These are phyloP conservation scores for Pythium dissimile DNA, from an alignment of 352 stramenopile species.

Conservation along the genomic window DNA sequence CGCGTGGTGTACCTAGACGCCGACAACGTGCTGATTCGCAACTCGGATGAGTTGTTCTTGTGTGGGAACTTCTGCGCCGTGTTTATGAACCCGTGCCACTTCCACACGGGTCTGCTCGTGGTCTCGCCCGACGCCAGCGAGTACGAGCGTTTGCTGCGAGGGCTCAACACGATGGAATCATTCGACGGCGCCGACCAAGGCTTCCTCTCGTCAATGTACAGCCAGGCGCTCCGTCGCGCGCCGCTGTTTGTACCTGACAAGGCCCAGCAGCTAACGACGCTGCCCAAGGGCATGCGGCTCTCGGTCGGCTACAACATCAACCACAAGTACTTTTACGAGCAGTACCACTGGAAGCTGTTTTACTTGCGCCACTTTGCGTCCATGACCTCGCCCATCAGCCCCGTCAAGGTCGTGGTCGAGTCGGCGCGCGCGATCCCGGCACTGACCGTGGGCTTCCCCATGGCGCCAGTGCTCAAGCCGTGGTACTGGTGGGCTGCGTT, in stretches of 20 bases:
- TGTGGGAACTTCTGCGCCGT: slow-evolving; percentile 86
- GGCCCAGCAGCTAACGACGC: slow-evolving; percentile 33
- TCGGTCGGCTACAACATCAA: slow-evolving; percentile 90
- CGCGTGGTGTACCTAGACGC: slow-evolving; percentile 89
- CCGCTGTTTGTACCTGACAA: slow-evolving; percentile 63
- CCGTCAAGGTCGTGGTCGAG: slow-evolving; percentile 82
- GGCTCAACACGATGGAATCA: slow-evolving; percentile 56
- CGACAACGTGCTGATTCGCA: slow-evolving; percentile 89
- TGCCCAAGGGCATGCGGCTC: slow-evolving; percentile 69
- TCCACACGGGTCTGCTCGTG: slow-evolving; percentile 85
- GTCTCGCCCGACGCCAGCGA: slow-evolving; percentile 70
- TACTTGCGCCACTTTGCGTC: slow-evolving; percentile 81
- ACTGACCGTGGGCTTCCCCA: slow-evolving; percentile 82
- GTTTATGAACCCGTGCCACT: slow-evolving; percentile 91
- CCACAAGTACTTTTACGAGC: slow-evolving; percentile 89
- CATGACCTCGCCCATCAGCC: slow-evolving; percentile 84
- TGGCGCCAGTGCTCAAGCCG: slow-evolving; percentile 84
- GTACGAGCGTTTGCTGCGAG: slow-evolving; percentile 69
- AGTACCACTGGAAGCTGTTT: slow-evolving; percentile 89
- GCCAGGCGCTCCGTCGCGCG: slow-evolving; percentile 61
- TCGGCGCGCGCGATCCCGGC: slow-evolving; percentile 73
- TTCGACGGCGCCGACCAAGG: slow-evolving; percentile 84
- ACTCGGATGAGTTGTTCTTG: slow-evolving; percentile 86
- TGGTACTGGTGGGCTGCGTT: slow-evolving; percentile 88
- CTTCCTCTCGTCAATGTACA: slow-evolving; percentile 87